Evolutionary conservation across 1,284 basidiomycete genomes (phyloP).

Genomic region (Cryptococcus deneoformans): DNA sequence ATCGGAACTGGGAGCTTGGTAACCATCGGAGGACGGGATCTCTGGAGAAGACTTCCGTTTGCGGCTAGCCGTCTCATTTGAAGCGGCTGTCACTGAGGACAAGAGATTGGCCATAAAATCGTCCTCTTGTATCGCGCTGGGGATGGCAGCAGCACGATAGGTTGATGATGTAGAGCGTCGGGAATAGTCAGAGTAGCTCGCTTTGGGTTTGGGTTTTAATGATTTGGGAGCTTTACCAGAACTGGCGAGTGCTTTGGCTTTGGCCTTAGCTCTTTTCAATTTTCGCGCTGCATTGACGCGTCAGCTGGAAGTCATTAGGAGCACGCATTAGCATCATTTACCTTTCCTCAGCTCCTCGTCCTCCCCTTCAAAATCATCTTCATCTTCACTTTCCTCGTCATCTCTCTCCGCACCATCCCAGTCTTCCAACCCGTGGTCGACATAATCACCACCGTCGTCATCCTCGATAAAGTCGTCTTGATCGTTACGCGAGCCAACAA

Average conservation of each 20-base stretch:
- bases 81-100: conserved; percentile 36
- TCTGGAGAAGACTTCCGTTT: conserved; percentile 72
- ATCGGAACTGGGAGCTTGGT: conserved; percentile 39
- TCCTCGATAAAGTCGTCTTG: conserved; percentile 94
- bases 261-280: conserved; percentile 32
- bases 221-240: conserved; percentile 17
- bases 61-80: conserved; percentile 49
- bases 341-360: conserved; percentile 44
- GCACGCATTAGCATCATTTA: conserved; percentile 11
- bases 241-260: conserved; percentile 21
- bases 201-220: conserved; percentile 52
- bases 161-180: conserved; percentile 49
- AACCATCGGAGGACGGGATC: conserved; percentile 37
- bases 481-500: conserved; percentile 82
- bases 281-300: conserved; percentile 28
- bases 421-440: conserved; percentile 95
- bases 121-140: conserved; percentile 73
- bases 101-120: conserved; percentile 82
- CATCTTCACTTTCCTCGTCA: conserved; percentile 48
- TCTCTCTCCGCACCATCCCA: conserved; percentile 60
- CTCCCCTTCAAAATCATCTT: conserved; percentile 51
- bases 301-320: conserved; percentile 3
- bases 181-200: conserved; percentile 45
- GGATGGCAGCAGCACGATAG: conserved; percentile 38
- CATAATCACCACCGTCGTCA: conserved; percentile 88